Base-by-base conservation (phyloP, 352 stramenopile genomes). In the Pythium brassicae region DNA sequence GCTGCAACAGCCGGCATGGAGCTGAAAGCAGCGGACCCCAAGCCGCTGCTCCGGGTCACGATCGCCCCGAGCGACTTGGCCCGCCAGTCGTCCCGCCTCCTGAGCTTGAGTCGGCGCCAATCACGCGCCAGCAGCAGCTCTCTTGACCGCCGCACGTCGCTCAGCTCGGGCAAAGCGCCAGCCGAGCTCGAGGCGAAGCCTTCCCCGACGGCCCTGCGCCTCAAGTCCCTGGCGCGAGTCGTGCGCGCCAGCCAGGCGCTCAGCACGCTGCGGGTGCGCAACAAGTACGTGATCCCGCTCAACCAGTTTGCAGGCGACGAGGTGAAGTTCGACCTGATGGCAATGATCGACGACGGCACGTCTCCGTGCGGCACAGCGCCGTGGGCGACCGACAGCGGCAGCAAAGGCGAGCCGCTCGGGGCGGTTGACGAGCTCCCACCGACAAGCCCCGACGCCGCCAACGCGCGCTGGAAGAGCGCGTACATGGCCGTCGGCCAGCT, bases 161-260 rank as follows among this genome's bases (percentile, higher is more conserved):
- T 20, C 47, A 45, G 19, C 7, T 63, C 63, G 14, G 20, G 68
- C 45, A 65, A 62, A 39, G 48, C 26, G 0, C 42, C 69, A 26
- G 6, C 34, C 0, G 57, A 73, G 0, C 49, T 45, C 1, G 59
- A 79, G 15, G 17, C 53, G 0, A 71, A 66, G 25, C 59, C 74
- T 2, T 89, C 80, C 0, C 55, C 61, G 0, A 88, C 76, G 2
- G 74, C 70, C 1, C 50, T 69, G 35, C 57, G 76, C 0, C 59
- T 90, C 15, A 60, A 59, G 25, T 76, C 80, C 11, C 53, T 90
- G 1, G 77, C 76, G 0, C 75, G 72, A 22, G 78, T 74, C 2
- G 70, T 90, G 5, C 71, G 76, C 9, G 80, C 80, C 5, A 74
- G 65, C 17, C 77, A 88, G 26, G 67, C 64, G 12, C 63, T 90